These are phyloP conservation scores for Carex myosuroides DNA, from an alignment of 176 grass and related monocot species.

Conservation along the genomic window DNA sequence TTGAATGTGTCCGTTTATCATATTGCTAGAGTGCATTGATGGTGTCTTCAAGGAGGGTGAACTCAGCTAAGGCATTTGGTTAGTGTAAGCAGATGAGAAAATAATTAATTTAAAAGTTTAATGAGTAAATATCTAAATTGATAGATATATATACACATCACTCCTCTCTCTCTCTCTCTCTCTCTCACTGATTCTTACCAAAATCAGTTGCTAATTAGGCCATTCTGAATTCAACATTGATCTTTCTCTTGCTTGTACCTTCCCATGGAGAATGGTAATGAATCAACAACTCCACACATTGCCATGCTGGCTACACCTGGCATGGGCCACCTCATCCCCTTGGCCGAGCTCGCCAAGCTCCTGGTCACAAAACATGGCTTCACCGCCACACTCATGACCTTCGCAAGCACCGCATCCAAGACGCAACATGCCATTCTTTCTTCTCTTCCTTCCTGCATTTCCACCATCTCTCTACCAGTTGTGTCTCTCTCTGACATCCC, in stretches of 20 bases:
- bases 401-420: slow-evolving; percentile 24
- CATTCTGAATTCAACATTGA: neutral
- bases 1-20: too few species aligned
- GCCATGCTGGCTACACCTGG: slow-evolving; percentile 47
- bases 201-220: neutral
- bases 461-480: slow-evolving; percentile 20
- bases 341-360: slow-evolving; percentile 45
- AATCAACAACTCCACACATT: slow-evolving; percentile 20
- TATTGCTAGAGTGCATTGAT: too few species aligned
- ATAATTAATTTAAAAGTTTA: too few species aligned
- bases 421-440: slow-evolving; percentile 22
- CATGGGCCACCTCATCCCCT: slow-evolving; percentile 64
- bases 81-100: too few species aligned
- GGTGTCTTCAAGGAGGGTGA: too few species aligned
- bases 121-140: too few species aligned
- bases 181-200: neutral
- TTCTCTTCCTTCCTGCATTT: slow-evolving; percentile 30
- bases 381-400: slow-evolving; percentile 46
- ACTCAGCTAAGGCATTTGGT: too few species aligned
- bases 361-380: slow-evolving; percentile 45
- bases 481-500: slow-evolving; percentile 37
- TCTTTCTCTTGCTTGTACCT: too few species aligned
- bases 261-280: slow-evolving; percentile 7
- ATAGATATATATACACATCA: too few species aligned
- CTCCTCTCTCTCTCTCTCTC: neutral